phyloP scores from a whole-genome alignment of 768 basidiomycete species.

The Leccinum rimulosum region DNA sequence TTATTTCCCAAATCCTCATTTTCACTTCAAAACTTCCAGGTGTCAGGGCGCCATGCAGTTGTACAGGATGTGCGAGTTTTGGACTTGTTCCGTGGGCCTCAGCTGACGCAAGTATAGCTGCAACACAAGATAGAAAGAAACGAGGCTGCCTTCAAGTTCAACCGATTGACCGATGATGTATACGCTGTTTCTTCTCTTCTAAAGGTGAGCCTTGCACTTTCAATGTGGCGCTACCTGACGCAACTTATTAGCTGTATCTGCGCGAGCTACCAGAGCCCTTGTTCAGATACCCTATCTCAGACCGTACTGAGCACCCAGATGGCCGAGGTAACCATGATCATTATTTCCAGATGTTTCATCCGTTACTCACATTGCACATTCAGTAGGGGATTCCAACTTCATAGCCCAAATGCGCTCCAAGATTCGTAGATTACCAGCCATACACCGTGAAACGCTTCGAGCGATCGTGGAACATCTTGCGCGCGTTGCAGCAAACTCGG shows the following conservation, averaged over 20 bases:
- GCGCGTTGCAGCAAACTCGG: constrained; percentile 59
- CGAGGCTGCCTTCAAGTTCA: constrained; percentile 73
- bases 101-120: constrained; percentile 44
- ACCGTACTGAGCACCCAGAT: constrained; percentile 79
- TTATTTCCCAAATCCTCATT: neutral
- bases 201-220: constrained; percentile 50
- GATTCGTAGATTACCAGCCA: constrained; percentile 75
- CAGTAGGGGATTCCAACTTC: constrained; percentile 67
- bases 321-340: constrained; percentile 53
- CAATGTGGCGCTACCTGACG: constrained; percentile 1
- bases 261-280: constrained; percentile 89
- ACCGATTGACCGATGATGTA: constrained; percentile 69
- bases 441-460: constrained; percentile 84
- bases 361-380: constrained; percentile 1
- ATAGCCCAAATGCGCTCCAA: constrained; percentile 82
- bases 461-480: constrained; percentile 81
- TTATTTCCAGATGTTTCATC: neutral
- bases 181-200: constrained; percentile 81
- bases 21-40: constrained; percentile 38
- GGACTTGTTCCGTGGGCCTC: neutral
- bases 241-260: constrained; percentile 57
- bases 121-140: constrained; percentile 86
- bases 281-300: constrained; percentile 76
- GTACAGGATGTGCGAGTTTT: constrained; percentile 67
- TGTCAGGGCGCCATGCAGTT: constrained; percentile 81